Conservation (phyloP, 208 protist genomes). For the Wallacemonas sp. region DNA sequence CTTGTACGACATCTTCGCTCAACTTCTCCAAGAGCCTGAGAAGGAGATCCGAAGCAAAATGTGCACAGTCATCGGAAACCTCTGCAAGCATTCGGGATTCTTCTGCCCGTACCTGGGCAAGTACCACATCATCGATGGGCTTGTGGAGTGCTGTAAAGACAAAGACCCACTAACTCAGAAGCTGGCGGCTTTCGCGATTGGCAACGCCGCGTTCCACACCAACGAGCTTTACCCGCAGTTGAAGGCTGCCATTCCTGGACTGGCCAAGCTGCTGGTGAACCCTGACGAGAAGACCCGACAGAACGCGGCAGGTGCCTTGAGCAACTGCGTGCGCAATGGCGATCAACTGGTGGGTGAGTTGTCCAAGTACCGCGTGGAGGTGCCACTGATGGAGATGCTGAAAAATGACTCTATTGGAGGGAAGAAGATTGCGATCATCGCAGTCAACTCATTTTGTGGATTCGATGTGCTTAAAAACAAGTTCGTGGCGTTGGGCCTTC, state of each 20-base stretch:
- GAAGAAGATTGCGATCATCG: constrained; percentile 88
- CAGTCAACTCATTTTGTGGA: constrained; percentile 89
- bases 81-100: constrained; percentile 93
- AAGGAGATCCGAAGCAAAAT: constrained; percentile 86
- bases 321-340: constrained; percentile 95
- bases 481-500: constrained; percentile 61
- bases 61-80: constrained; percentile 95
- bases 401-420: constrained; percentile 58
- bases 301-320: constrained; percentile 94
- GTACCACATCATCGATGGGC: constrained; percentile 59
- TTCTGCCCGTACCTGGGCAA: constrained; percentile 89
- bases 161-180: constrained; percentile 89
- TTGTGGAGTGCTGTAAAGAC: constrained; percentile 88
- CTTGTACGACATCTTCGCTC: constrained; percentile 67
- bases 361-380: constrained; percentile 64
- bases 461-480: constrained; percentile 76
- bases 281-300: constrained; percentile 94
- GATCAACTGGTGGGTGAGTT: constrained; percentile 62
- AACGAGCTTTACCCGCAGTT: constrained; percentile 85
- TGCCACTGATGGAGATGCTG: constrained; percentile 78
- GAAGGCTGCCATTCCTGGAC: constrained; percentile 62
- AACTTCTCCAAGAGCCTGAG: constrained; percentile 74
- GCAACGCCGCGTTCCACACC: constrained; percentile 95
- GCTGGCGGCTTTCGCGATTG: constrained; percentile 95
- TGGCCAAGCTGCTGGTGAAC: constrained; percentile 78